Base-by-base conservation (phyloP, 2,329 filamentous ascomycete species). In the Colletotrichum endophyticum region DNA sequence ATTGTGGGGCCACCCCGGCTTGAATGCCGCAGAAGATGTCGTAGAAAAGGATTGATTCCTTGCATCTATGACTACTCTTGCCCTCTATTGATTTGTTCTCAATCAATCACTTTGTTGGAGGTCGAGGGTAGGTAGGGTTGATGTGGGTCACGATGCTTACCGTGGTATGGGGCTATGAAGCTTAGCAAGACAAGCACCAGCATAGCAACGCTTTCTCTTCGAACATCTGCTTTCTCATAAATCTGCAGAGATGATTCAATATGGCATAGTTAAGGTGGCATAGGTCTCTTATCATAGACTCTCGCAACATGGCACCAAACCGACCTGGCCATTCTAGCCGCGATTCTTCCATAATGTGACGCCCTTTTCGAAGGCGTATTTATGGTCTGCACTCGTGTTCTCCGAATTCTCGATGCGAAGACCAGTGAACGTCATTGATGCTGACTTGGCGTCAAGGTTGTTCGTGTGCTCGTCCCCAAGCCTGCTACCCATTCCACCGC, bases 31-130 rank as follows among this genome's bases (percentile, higher is more conserved):
- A 8, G 44, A 0, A 25, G 4, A 53, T 22, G 44, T 25, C 44
- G 11, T 53, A 13, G 2, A 8, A 22, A 8, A 22, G 2, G 0
- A 0, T 5, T 2, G 6, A 13, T 22, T 0, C 44, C n/a, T 6
- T 53, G n/a, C 11, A 53, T 53, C 11, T 53, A 5, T 3, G 12
- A n/a, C 9, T 0, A n/a, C 8, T 4, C 0, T n/a, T 6, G 0
- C 39, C 9, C 36, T n/a, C 5, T 12, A n/a, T 22, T 22, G 9
- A 6, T n/a, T n/a, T 12, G 0, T 49, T 8, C 0, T 8, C 44
- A 12, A 53, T 53, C 11, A 53, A 13, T 13, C 11, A 53, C 44
- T 13, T 3, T 53, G 44, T 53, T 53, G n/a, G 2, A 53, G 44
- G 3, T 25, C n/a, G n/a, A 53, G 11, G 0, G 11, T 3, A 39